These are phyloP conservation scores for Scheffersomyces insectosa DNA, from an alignment of 1,139 yeast genomes.

Conservation along the genomic window DNA sequence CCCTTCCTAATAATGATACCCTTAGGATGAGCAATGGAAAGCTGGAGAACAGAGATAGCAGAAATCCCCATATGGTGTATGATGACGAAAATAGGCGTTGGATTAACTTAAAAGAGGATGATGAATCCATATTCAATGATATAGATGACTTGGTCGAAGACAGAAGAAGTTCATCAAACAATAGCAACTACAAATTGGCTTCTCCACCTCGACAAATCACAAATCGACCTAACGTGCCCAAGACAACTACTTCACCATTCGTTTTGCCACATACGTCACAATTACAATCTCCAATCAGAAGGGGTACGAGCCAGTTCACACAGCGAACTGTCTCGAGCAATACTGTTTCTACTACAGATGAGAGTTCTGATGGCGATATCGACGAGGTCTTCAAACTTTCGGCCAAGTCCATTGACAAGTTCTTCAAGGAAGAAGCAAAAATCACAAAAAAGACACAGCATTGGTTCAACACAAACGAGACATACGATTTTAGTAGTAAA, in stretches of 20 bases:
- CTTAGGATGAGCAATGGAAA: slow-evolving; percentile 8
- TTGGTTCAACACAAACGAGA: slow-evolving; percentile 52
- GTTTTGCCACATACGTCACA: background rate
- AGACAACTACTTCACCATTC: background rate
- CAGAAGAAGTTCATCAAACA: slow-evolving; percentile 2
- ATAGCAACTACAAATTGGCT: slow-evolving; percentile 5
- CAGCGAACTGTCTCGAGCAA: slow-evolving; percentile 37
- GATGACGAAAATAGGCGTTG: slow-evolving; percentile 61
- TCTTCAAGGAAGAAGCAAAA: slow-evolving; percentile 52
- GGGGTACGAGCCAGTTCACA: slow-evolving; percentile 29
- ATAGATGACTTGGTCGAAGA: slow-evolving; percentile 39
- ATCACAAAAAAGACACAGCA: slow-evolving; percentile 48
- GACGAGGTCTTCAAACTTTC: slow-evolving; percentile 44
- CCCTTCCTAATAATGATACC: slow-evolving; percentile 7
- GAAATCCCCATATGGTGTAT: slow-evolving; percentile 53
- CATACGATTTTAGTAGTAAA: slow-evolving; percentile 19
- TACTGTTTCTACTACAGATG: slow-evolving; percentile 12
- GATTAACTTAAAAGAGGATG: slow-evolving; percentile 36
- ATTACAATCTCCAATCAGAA: slow-evolving; percentile 10
- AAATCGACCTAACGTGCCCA: background rate
- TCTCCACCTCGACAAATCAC: slow-evolving; percentile 6
- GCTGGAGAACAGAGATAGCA: slow-evolving; percentile 6
- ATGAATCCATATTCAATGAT: slow-evolving; percentile 53
- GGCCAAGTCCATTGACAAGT: slow-evolving; percentile 39
- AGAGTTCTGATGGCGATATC: slow-evolving; percentile 4